Evolutionary conservation across 2,329 filamentous ascomycete species (phyloP).

Genomic region (Cyphellophora attinorum): DNA sequence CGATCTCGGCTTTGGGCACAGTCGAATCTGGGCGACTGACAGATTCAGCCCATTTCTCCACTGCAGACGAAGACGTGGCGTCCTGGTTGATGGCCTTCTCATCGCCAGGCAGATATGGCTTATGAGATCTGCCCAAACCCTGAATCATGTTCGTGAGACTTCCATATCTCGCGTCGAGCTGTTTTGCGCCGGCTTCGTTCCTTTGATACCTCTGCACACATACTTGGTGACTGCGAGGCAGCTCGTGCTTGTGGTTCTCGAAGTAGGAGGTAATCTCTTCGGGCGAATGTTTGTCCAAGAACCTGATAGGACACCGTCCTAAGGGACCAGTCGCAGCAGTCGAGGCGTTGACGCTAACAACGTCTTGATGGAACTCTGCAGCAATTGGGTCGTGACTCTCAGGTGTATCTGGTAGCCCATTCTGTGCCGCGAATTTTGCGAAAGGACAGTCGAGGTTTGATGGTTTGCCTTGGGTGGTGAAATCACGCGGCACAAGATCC

Average conservation of each 20-base stretch:
- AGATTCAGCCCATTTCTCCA: constrained; percentile 77
- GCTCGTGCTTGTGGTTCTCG: constrained; percentile 88
- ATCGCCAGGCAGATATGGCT: constrained; percentile 65
- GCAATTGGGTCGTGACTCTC: constrained; percentile 40
- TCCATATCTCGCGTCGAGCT: constrained; percentile 89
- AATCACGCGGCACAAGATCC: constrained; percentile 76
- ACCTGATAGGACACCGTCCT: constrained; percentile 82
- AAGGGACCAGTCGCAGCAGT: constrained; percentile 40
- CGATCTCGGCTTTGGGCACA: constrained; percentile 24
- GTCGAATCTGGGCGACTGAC: constrained; percentile 45
- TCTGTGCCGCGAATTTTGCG: constrained; percentile 40
- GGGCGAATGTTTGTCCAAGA: constrained; percentile 81
- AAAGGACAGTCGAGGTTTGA: constrained; percentile 77
- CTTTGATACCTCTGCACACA: constrained; percentile 84
- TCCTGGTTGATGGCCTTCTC: constrained; percentile 28
- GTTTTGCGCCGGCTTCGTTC: constrained; percentile 73
- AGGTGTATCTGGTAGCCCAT: constrained; percentile 28
- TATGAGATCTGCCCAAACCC: constrained; percentile 76
- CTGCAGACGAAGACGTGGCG: constrained; percentile 37
- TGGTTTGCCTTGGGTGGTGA: constrained; percentile 74
- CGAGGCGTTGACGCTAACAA: constrained; percentile 39
- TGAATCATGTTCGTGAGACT: constrained; percentile 91
- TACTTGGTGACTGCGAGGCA: constrained; percentile 86
- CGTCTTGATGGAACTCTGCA: constrained; percentile 33
- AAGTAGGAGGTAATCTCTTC: constrained; percentile 91